Conservation (phyloP, 106 monocot genomes). For the Allium fistulosum region DNA sequence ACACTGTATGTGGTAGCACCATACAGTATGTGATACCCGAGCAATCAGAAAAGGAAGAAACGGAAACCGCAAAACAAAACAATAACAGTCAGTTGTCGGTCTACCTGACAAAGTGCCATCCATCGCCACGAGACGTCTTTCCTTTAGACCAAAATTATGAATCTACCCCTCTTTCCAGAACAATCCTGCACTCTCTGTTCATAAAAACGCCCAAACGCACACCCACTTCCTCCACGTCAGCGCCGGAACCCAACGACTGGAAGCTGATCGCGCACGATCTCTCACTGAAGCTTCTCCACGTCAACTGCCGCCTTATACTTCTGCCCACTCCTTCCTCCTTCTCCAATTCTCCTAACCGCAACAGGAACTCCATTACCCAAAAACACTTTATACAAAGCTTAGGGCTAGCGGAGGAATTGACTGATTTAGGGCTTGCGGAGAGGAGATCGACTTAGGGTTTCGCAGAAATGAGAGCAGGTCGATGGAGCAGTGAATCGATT, state of each 20-base stretch:
- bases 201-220: conserved; percentile 9
- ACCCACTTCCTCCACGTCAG: conserved; percentile 15
- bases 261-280: conserved; percentile 54
- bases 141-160: conserved; percentile 15
- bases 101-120: conserved; percentile 64
- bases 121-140: conserved; percentile 34
- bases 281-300: conserved; percentile 65
- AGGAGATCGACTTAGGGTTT: no score
- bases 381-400: no score
- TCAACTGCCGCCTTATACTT: conserved; percentile 37
- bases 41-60: conserved; percentile 9
- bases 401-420: no score
- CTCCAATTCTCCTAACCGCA: no score
- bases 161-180: conserved; percentile 7
- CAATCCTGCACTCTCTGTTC: conserved; percentile 33
- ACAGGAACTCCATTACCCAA: no score
- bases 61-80: neutral
- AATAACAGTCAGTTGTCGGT: conserved; percentile 16
- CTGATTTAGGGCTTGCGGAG: no score
- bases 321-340: no score
- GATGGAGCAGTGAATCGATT: no score
- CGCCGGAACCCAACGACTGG: neutral
- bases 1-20: no score
- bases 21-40: no score
- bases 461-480: no score